These are phyloP conservation scores for Penicillium sp. DNA, from an alignment of 2,329 filamentous ascomycete genomes.

Conservation along the genomic window DNA sequence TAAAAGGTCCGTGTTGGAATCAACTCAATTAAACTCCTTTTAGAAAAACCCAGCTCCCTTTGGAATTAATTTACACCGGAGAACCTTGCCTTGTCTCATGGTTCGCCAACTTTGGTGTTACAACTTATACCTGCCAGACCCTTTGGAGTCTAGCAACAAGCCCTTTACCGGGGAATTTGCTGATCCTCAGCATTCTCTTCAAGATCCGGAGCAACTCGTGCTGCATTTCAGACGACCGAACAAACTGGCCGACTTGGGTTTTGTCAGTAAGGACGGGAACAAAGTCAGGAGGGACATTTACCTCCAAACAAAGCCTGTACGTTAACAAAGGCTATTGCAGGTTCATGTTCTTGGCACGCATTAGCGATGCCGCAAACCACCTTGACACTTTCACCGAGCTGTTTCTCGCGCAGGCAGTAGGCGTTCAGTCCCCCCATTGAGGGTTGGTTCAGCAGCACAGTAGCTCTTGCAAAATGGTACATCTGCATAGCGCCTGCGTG, in stretches of 20 bases:
- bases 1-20: not conserved
- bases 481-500: constrained; percentile 51
- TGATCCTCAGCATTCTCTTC: constrained; percentile 15
- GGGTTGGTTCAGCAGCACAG: constrained; percentile 53
- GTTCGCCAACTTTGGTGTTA: constrained; percentile 16
- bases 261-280: not conserved
- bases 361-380: constrained; percentile 12
- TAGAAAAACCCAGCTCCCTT: not conserved
- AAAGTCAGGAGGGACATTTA: not conserved
- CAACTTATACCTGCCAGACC: constrained; percentile 5
- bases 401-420: constrained; percentile 30
- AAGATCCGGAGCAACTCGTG: constrained; percentile 9
- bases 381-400: constrained; percentile 14
- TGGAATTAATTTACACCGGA: not conserved
- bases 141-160: constrained; percentile 11
- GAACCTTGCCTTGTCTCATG: not conserved
- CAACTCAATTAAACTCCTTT: not conserved
- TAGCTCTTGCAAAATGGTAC: constrained; percentile 51
- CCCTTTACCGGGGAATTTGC: constrained; percentile 11
- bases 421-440: constrained; percentile 49
- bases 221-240: constrained; percentile 11
- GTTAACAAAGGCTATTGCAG: constrained; percentile 21
- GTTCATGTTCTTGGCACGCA: constrained; percentile 17
- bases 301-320: constrained; percentile 22
- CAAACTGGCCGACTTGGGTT: constrained; percentile 13